Evolutionary conservation across 108 stramenopile species (phyloP).

Genomic region (Cyclotella baltica): DNA sequence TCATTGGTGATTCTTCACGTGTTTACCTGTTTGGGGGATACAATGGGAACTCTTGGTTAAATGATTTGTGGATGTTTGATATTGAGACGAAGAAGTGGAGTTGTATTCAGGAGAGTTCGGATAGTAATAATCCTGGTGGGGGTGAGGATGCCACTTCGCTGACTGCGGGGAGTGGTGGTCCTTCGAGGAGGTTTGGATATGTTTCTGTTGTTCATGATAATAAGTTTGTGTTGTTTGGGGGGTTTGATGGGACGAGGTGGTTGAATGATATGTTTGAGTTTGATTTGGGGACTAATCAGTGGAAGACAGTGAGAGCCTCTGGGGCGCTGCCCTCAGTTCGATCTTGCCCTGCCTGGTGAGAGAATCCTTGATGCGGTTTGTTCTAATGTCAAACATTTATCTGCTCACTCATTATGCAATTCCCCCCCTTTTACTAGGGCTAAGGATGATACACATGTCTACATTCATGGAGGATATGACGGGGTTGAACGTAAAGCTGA

Average conservation of each 20-base stretch:
- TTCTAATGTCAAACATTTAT: too few relatives aligned
- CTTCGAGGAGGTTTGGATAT: slow-evolving; percentile 91
- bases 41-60: slow-evolving; percentile 88
- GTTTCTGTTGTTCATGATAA: slow-evolving; percentile 90
- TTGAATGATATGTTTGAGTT: slow-evolving; percentile 90
- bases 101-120: slow-evolving; percentile 82
- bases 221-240: slow-evolving; percentile 92
- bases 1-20: slow-evolving; percentile 67
- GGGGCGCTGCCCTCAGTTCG: slow-evolving; percentile 75
- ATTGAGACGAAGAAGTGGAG: slow-evolving; percentile 77
- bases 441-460: slow-evolving; percentile 86
- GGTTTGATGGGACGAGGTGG: slow-evolving; percentile 90
- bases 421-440: too few relatives aligned
- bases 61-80: slow-evolving; percentile 93
- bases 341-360: slow-evolving; percentile 92
- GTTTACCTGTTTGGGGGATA: slow-evolving; percentile 94
- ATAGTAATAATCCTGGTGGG: slow-evolving; percentile 10
- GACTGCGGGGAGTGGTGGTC: slow-evolving; percentile 30
- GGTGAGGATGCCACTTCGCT: slow-evolving; percentile 8
- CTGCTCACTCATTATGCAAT: too few relatives aligned
- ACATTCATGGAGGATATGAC: slow-evolving; percentile 94
- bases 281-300: slow-evolving; percentile 73
- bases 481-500: slow-evolving; percentile 93
- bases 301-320: slow-evolving; percentile 66
- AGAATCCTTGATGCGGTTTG: too few relatives aligned